Evolutionary conservation across 805 yeast genomes (phyloP).

Genomic region (Metschnikowia proteae): DNA sequence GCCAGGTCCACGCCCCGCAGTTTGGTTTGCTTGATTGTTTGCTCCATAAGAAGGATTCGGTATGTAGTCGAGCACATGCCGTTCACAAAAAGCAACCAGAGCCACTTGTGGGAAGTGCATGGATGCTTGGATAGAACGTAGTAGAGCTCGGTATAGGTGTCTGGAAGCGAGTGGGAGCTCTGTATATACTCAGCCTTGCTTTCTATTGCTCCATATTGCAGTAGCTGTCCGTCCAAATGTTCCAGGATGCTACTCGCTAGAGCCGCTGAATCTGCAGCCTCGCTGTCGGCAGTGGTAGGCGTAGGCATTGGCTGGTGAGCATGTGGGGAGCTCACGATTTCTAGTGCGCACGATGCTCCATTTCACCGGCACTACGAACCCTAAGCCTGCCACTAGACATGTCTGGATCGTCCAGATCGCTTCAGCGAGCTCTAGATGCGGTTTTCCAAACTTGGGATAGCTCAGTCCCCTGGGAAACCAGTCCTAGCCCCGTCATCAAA

Average conservation of each 20-base stretch:
- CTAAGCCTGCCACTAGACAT: background rate
- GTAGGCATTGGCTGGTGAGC: background rate
- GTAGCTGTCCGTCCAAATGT: constrained; percentile 6
- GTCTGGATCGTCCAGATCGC: constrained; percentile 17
- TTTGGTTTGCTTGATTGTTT: background rate
- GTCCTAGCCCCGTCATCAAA: constrained; percentile 10
- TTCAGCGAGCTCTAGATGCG: constrained; percentile 11
- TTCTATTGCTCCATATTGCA: background rate
- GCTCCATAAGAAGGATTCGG: background rate
- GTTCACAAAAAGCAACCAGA: constrained; percentile 10
- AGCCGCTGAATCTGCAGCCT: background rate
- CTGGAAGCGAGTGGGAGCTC: constrained; percentile 11
- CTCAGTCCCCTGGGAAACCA: constrained; percentile 9
- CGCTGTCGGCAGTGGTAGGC: background rate
- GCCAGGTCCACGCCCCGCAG: constrained; percentile 2
- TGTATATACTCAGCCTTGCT: constrained; percentile 3
- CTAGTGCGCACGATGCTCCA: background rate
- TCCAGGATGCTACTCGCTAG: background rate
- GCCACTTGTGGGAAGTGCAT: constrained; percentile 7
- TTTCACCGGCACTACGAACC: background rate
- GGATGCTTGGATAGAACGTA: constrained; percentile 10
- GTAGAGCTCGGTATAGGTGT: constrained; percentile 9
- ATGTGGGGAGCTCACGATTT: background rate
- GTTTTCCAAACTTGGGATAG: constrained; percentile 16
- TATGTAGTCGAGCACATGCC: background rate